Conservation (phyloP, 495 filamentous ascomycete genomes). For the Elasticomyces elasticus region DNA sequence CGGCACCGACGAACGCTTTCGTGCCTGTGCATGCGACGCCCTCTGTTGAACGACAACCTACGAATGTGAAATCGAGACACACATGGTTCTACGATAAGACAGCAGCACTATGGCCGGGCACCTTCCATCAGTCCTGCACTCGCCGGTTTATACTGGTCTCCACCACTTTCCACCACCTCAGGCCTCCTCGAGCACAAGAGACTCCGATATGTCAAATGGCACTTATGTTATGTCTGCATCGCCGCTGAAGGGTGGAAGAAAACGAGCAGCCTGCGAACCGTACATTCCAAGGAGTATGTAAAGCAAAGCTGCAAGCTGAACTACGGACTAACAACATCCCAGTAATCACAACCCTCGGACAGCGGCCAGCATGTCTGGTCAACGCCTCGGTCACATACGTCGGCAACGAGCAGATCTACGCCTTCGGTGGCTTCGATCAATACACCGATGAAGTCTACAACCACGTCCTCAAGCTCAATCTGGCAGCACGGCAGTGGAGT, state of each 20-base stretch:
- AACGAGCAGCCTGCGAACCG: conserved; percentile 46
- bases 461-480: conserved; percentile 80
- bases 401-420: conserved; percentile 90
- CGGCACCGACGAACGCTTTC: too few species aligned
- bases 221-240: conserved; percentile 81
- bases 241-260: conserved; percentile 52
- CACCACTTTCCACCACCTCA: conserved; percentile 17
- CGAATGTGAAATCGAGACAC: not conserved
- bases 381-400: conserved; percentile 98
- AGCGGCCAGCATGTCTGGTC: conserved; percentile 85
- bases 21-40: not conserved
- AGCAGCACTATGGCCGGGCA: not conserved
- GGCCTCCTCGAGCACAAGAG: conserved; percentile 36
- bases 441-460: conserved; percentile 99
- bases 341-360: conserved; percentile 62
- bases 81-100: not conserved
- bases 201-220: conserved; percentile 48
- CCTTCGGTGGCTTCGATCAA: conserved; percentile 97
- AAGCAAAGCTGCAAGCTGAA: not conserved
- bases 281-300: conserved; percentile 49
- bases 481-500: conserved; percentile 81
- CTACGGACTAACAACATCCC: conserved; percentile 25
- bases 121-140: conserved; percentile 1
- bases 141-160: conserved; percentile 24
- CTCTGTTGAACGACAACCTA: too few species aligned